Percentiles rank a stretch among this genome's conserved stretches.
These are phyloP conservation scores for Blastobotrys attinorum DNA, from an alignment of 805 yeast species.

Conservation along the genomic window DNA sequence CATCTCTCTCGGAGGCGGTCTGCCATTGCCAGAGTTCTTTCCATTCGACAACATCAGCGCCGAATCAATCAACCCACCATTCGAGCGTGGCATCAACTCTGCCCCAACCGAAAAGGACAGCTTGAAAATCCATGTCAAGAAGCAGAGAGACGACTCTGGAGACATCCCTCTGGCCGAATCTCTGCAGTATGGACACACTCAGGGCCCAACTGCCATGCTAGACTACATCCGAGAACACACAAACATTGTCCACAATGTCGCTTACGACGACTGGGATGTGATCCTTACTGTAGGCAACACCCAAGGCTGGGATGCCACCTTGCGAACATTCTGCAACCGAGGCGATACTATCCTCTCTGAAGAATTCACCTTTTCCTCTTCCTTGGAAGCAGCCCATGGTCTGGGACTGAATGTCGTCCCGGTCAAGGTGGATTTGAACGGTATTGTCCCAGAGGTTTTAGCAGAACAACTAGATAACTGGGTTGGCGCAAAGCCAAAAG, in stretches of 20 bases:
- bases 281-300: conserved; percentile 78
- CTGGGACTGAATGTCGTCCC: conserved; percentile 63
- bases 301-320: conserved; percentile 76
- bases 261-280: conserved; percentile 64
- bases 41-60: conserved; percentile 77
- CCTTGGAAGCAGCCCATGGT: conserved; percentile 73
- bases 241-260: conserved; percentile 34
- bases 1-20: conserved; percentile 90
- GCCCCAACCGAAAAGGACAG: conserved; percentile 22
- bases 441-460: conserved; percentile 67
- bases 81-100: conserved; percentile 54
- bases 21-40: conserved; percentile 85
- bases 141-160: conserved; percentile 33
- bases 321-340: conserved; percentile 67
- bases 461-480: conserved; percentile 57
- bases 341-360: conserved; percentile 84
- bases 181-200: conserved; percentile 86
- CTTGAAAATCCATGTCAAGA: conserved; percentile 29
- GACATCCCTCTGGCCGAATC: conserved; percentile 68
- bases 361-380: conserved; percentile 75
- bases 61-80: conserved; percentile 64
- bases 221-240: conserved; percentile 67
- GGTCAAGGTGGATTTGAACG: conserved; percentile 68
- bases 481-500: conserved; percentile 67
- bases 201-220: conserved; percentile 68